Evolutionary conservation across 2,329 filamentous ascomycete genomes (phyloP), one percentile per base, ranked within the genome.

Genomic region (Neopestalotiopsis sp.): DNA sequence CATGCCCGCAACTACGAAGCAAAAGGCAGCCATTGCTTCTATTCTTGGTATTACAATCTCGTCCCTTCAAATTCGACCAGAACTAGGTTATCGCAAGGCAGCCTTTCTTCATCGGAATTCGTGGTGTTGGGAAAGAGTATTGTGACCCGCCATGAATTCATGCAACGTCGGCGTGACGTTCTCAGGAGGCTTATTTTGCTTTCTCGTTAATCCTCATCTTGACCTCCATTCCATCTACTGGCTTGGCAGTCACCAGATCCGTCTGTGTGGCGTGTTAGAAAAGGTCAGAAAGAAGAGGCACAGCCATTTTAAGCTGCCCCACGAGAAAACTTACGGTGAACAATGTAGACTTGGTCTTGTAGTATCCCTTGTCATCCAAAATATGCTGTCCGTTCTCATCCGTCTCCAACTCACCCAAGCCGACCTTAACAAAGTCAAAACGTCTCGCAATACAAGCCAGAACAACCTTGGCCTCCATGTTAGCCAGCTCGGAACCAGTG

Each of bases 291-390:
- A n/a, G n/a, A n/a, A n/a, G n/a, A n/a, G n/a, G n/a, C n/a, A n/a
- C n/a, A n/a, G n/a, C n/a, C n/a, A n/a, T n/a, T n/a, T n/a, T n/a
- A n/a, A n/a, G n/a, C n/a, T n/a, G n/a, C n/a, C n/a, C n/a, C n/a
- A n/a, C n/a, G n/a, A n/a, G n/a, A n/a, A n/a, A n/a, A n/a, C 68
- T 58, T 30, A 69, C 68, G 24, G 34, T 67, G 24, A 62, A 69
- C 28, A 69, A n/a, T 9, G 32, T 30, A 56, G 64, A 67, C 34
- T 66, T 56, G 12, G 65, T 66, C 40, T 59, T 69, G 56, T 69
- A 69, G 20, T 67, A 62, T 1, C 68, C 68, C 49, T 67, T 65
- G 5, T 69, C 64, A 20, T 65, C 45, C 42, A 69, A n/a, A 13
- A 42, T 64, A 9, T 57, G 68, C 13, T 57, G n/a, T 24, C 68